Conservation (phyloP, 306 rosid genomes). For the Lithocarpus polystachyus region DNA sequence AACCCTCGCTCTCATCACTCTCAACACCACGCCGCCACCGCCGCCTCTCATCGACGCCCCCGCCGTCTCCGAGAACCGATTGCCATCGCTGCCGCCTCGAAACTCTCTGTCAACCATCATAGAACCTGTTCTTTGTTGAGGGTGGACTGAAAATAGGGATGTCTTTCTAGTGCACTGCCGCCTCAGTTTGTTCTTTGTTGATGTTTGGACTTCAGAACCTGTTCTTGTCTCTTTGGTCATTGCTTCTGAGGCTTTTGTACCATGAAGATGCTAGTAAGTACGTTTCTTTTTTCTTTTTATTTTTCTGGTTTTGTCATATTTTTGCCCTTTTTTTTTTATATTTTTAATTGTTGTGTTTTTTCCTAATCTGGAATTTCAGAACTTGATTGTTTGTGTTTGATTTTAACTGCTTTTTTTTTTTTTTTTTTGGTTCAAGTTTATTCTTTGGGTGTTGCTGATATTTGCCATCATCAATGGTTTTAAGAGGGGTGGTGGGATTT, state of each 20-base stretch:
- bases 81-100: too few relatives aligned
- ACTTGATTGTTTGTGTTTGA: slow-evolving; percentile 12
- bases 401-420: not conserved
- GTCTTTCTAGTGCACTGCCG: too few relatives aligned
- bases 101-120: too few relatives aligned
- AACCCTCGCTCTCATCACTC: too few relatives aligned
- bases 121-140: too few relatives aligned
- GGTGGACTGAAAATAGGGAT: too few relatives aligned
- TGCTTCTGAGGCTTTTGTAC: slow-evolving; percentile 60
- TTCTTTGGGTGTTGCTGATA: slow-evolving; percentile 13
- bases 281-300: slow-evolving; percentile 51
- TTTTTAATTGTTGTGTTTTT: not conserved
- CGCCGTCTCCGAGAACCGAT: too few relatives aligned
- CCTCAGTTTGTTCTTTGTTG: slow-evolving; percentile 11
- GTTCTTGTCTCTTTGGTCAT: slow-evolving; percentile 45
- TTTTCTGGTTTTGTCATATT: slow-evolving; percentile 21
- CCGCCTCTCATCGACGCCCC: too few relatives aligned
- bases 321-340: not conserved
- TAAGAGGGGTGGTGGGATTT: not conserved
- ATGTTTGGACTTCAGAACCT: slow-evolving; percentile 34
- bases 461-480: slow-evolving; percentile 1
- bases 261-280: slow-evolving; percentile 95
- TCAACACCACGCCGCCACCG: too few relatives aligned
- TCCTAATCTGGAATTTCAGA: slow-evolving; percentile 18
- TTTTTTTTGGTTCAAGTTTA: slow-evolving; percentile 5